Evolutionary conservation across 2,329 filamentous ascomycete genomes (phyloP), one percentile per base, ranked within the genome.

Genomic region (Venturiaceae sp.): DNA sequence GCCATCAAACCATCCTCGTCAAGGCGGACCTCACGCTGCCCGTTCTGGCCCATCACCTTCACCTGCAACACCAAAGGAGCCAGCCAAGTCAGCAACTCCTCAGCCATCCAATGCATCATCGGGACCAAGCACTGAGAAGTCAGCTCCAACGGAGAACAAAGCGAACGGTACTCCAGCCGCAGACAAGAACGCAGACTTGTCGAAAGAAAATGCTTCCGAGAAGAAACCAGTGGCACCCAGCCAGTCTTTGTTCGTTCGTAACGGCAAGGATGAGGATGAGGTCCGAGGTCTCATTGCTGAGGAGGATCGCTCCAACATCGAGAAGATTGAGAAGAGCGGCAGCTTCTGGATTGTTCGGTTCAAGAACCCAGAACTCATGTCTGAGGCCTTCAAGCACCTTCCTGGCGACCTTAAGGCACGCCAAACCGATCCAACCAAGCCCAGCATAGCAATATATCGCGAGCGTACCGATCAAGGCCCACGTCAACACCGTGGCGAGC

Each of bases 281-380:
- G 87, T 90, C 37, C 86, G 87, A 59, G 85, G 89, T 34, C 79
- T 96, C 26, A 92, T 99, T 69, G 79, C 83, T 1, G 85, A 94
- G 13, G 89, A 95, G 66, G 90, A 96, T 68, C 86, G 84, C 68
- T 70, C 82, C 33, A 96, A 95, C 76, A 90, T 96, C 63, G 73
- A 83, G 58, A 78, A 77, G 66, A 72, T 83, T 58, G 77, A 79
- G 67, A 92, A 90, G 74, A 88, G 85, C 77, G 84, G 84, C 67
- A 84, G 84, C 62, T 90, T 90, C 76, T 92, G 87, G 75, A 89
- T 96, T 54, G 90, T 90, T 28, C 86, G 92, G 64, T 97, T 97
- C 75, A 84, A 86, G 69, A 88, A 81, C 2, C 69, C 78, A 3
- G 87, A 95, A 64, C 89, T 95, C 54, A 89, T 92, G 67, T 88